Base-by-base conservation (phyloP, 2,329 filamentous ascomycete species). In the Nannizziopsis arthrosporioides region DNA sequence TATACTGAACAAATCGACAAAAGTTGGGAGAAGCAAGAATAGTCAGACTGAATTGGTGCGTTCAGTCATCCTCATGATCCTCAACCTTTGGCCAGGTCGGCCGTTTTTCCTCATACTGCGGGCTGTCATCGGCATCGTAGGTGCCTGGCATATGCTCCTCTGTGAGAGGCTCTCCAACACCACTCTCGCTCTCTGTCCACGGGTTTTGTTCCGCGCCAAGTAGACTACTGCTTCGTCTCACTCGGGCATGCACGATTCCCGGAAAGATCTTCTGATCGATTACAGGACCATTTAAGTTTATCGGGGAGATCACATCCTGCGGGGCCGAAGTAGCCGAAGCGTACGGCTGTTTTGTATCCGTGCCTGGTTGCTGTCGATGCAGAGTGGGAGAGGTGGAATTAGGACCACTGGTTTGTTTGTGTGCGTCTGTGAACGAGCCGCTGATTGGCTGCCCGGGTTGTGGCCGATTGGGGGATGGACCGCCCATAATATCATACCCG, bases 211-310 rank as follows among this genome's bases (percentile, higher is more conserved):
- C 37, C 14, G 17, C 2, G 11, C 42, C 18, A 17, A 41, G 45
- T 18, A 47, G 31, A 31, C 39, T 47, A 15, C 45, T 52, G 22
- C 44, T 46, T 17, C 51, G 44, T 30, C 53, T 48, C 31, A 51
- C 49, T 10, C 50, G 61, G 44, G 65, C 65, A 53, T 70, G 67
- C 39, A 69, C 61, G 37, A 69, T 61, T 12, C 68, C 68, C 1
- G 67, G 68, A 50, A 70, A 69, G 14, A 68, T 68, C 40, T 61
- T 64, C 40, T 66, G 65, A 42, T 68, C 66, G 14, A 58, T 58
- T 8, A 61, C 19, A 8, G 48, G 36, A 18, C 40, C 43, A 14
- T 31, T 15, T 9, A 43, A 38, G 30, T 27, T 35, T 41, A 39
- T 37, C 17, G 48, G 38, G 7, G 48, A 37, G 18, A 19, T 1